Evolutionary conservation across 257 asterid genomes (phyloP), one percentile per base, ranked within the genome.

Genomic region (Echites panduratus): DNA sequence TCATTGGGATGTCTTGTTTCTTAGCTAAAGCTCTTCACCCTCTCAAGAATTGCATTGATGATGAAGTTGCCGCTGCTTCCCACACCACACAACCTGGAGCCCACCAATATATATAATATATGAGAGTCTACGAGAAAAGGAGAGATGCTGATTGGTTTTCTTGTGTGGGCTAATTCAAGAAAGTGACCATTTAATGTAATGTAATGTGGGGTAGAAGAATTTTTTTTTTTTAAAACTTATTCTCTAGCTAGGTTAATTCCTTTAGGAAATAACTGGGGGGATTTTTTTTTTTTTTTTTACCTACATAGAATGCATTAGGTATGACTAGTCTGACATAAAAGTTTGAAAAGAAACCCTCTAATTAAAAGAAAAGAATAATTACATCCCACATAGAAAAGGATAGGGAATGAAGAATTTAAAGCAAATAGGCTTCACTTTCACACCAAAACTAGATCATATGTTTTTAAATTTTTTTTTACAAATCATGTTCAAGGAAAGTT

Each of bases 1-100:
- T 48, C 67, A 73, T 66, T 78, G 71, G 43, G 78, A 68, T 75
- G 70, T 75, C 53, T 13, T 45, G 49, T 22, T 68, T 57, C 52
- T 68, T 72, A 32, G 32, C 66, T 66, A 35, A n/a, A n/a, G n/a
- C n/a, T 68, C 16, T 67, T 62, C 2, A 66, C 35, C 14, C 70
- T 38, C 19, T 38, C 27, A 45, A 44, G 43, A 17, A 75, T 43
- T 53, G 59, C 24, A 53, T 19, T 57, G 68, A 57, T 59, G 45
- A 45, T 62, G 67, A 38, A 5, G 16, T 62, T 62, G 67, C 12
- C 44, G 58, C 29, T 57, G 73, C 38, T 57, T 47, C 68, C 64
- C 41, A 3, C 57, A 47, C 65, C 65, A 56, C 57, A 59, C 75
- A 59, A 57, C 74, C 47, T 52, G 75, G 71, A 78, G 26, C 50